Percentiles rank a stretch among this genome's conserved stretches.
Conservation (phyloP, 441 rosid genomes). For the Aquilaria agallochum region DNA sequence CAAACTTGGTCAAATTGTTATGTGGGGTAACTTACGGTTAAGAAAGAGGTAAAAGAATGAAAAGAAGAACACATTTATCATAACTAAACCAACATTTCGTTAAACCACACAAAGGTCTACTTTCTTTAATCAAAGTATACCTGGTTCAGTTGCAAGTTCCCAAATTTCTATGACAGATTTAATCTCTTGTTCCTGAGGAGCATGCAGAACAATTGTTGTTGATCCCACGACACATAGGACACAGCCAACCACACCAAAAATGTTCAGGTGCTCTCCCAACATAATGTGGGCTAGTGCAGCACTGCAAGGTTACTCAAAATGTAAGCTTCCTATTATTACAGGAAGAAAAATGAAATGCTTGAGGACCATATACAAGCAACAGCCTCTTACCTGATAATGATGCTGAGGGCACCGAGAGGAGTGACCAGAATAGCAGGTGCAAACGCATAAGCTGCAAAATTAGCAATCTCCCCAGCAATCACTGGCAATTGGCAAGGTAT, state of each 20-base stretch:
- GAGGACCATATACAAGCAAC: background rate
- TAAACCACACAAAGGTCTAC: background rate
- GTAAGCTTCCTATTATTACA: background rate
- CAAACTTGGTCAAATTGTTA: background rate
- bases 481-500: conserved; percentile 27
- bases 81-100: background rate
- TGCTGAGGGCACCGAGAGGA: conserved; percentile 62
- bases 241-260: conserved; percentile 62
- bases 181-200: conserved; percentile 59
- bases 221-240: conserved; percentile 62
- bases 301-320: conserved; percentile 26
- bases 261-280: conserved; percentile 43
- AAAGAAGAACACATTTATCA: background rate
- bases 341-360: background rate
- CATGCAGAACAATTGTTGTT: conserved; percentile 58
- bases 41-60: background rate
- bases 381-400: conserved; percentile 43
- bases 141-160: conserved; percentile 74
- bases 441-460: conserved; percentile 70
- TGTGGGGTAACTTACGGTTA: background rate
- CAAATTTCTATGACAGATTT: conserved; percentile 57
- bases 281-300: conserved; percentile 57
- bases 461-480: conserved; percentile 63
- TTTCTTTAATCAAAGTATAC: conserved; percentile 16
- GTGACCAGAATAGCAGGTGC: conserved; percentile 62